Evolutionary conservation across 148 eudicot genomes (phyloP).

Genomic region (Diospyros lotus): DNA sequence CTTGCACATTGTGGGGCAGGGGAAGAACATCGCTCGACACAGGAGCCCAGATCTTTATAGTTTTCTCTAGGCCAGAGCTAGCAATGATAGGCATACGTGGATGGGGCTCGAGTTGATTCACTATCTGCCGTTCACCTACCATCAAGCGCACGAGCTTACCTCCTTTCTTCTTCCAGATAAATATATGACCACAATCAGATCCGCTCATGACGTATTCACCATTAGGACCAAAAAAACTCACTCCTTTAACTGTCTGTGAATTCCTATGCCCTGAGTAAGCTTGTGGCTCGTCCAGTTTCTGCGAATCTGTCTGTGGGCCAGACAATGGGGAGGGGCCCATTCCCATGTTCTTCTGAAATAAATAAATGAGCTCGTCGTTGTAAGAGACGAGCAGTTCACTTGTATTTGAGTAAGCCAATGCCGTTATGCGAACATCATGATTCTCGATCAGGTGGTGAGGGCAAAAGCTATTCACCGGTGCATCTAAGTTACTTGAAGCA

Average conservation of each 20-base stretch:
- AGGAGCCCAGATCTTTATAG: conserved; percentile 70
- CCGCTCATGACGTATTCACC: conserved; percentile 74
- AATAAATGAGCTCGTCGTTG: conserved; percentile 69
- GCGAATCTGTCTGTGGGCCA: conserved; percentile 29
- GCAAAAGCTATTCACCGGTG: conserved; percentile 61
- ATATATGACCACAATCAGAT: conserved; percentile 83
- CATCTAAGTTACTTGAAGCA: conserved; percentile 41
- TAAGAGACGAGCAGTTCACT: conserved; percentile 78
- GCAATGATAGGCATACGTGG: conserved; percentile 65
- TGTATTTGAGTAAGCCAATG: conserved; percentile 58
- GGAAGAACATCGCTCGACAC: conserved; percentile 44
- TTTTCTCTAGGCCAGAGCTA: conserved; percentile 65
- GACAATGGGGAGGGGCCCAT: conserved; percentile 51
- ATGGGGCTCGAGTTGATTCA: conserved; percentile 75
- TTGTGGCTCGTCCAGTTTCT: conserved; percentile 40
- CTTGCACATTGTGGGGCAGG: conserved; percentile 47
- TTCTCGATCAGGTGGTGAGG: conserved; percentile 48
- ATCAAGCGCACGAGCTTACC: conserved; percentile 61
- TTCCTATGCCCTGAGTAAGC: conserved; percentile 73
- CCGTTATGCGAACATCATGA: conserved; percentile 54
- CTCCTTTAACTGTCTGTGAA: conserved; percentile 74
- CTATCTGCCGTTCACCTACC: conserved; percentile 64
- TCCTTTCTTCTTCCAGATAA: conserved; percentile 73
- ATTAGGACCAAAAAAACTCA: conserved; percentile 69
- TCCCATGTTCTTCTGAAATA: conserved; percentile 69